Evolutionary conservation across 2,329 filamentous ascomycete genomes (phyloP).

Genomic region (Penicillium sp.): DNA sequence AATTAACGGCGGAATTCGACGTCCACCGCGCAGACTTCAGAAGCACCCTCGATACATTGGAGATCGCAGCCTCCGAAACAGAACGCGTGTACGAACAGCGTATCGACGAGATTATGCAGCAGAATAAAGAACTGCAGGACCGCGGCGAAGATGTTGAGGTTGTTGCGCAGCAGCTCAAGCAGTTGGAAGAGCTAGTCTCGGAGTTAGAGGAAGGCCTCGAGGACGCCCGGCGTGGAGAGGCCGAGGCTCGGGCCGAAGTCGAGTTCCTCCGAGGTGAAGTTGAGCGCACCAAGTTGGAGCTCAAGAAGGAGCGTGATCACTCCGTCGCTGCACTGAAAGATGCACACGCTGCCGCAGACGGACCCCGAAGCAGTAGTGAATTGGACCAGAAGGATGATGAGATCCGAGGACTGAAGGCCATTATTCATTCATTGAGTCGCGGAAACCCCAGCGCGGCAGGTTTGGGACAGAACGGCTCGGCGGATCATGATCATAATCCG

Average conservation of each 20-base stretch:
- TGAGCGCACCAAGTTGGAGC: slow-evolving; percentile 82
- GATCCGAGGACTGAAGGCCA: slow-evolving; percentile 93
- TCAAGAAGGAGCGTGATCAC: slow-evolving; percentile 85
- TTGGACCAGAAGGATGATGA: slow-evolving; percentile 95
- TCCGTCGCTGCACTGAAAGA: slow-evolving; percentile 62
- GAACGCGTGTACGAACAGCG: slow-evolving; percentile 81
- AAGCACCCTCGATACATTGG: slow-evolving; percentile 93
- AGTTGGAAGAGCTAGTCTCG: slow-evolving; percentile 92
- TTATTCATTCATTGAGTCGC: slow-evolving; percentile 91
- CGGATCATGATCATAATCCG: slow-evolving; percentile 45
- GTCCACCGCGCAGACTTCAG: slow-evolving; percentile 92
- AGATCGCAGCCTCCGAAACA: slow-evolving; percentile 93
- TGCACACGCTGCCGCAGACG: slow-evolving; percentile 48
- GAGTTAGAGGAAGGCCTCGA: slow-evolving; percentile 96
- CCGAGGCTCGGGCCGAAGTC: slow-evolving; percentile 91
- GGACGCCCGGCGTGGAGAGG: slow-evolving; percentile 89
- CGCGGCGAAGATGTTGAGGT: slow-evolving; percentile 85
- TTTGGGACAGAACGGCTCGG: slow-evolving; percentile 31
- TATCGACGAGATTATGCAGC: slow-evolving; percentile 65
- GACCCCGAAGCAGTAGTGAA: slow-evolving; percentile 61
- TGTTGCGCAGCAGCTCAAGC: slow-evolving; percentile 87
- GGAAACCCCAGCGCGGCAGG: slow-evolving; percentile 43
- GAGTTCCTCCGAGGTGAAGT: slow-evolving; percentile 95
- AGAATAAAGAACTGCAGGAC: slow-evolving; percentile 78
- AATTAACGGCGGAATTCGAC: slow-evolving; percentile 93